Percentiles rank a stretch among this genome's conserved stretches.
phyloP scores from a whole-genome alignment of 805 yeast genomes.

The Deakozyma indianensis region DNA sequence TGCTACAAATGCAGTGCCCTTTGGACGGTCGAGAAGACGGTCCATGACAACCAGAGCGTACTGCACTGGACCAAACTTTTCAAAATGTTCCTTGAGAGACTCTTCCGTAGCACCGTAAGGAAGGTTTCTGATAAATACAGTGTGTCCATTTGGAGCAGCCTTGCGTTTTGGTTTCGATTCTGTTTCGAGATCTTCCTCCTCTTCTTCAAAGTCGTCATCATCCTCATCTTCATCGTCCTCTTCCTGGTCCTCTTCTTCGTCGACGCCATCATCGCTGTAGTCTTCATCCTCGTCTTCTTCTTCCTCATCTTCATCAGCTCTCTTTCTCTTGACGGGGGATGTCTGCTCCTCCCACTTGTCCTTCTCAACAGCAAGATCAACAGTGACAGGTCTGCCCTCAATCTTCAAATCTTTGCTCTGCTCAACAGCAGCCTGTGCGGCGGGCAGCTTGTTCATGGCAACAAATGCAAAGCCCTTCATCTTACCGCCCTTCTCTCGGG shows the following conservation, averaged over 20 bases:
- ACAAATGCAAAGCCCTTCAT: conserved; percentile 95
- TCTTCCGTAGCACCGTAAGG: conserved; percentile 91
- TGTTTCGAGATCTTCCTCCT: conserved; percentile 14
- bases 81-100: conserved; percentile 60
- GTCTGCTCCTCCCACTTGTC: conserved; percentile 51
- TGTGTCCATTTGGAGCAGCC: conserved; percentile 23
- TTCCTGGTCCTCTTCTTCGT: conserved; percentile 22
- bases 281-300: conserved; percentile 27
- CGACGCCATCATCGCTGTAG: conserved; percentile 25
- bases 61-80: conserved; percentile 70
- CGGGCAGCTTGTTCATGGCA: conserved; percentile 63
- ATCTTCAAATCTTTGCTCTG: conserved; percentile 62
- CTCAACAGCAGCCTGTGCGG: conserved; percentile 73
- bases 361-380: conserved; percentile 85
- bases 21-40: conserved; percentile 69
- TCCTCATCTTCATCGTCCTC: conserved; percentile 19
- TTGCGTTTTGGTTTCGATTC: conserved; percentile 15
- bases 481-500: conserved; percentile 73
- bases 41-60: conserved; percentile 92
- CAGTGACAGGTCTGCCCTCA: conserved; percentile 84
- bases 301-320: conserved; percentile 26
- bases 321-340: conserved; percentile 25
- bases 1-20: conserved; percentile 92
- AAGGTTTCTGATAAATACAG: conserved; percentile 79
- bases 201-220: conserved; percentile 14